A percentile compares a stretch with the other conserved stretches of the same genome.
Conservation (phyloP, 805 yeast species). For the Saccharomyces kudriavzevii region DNA sequence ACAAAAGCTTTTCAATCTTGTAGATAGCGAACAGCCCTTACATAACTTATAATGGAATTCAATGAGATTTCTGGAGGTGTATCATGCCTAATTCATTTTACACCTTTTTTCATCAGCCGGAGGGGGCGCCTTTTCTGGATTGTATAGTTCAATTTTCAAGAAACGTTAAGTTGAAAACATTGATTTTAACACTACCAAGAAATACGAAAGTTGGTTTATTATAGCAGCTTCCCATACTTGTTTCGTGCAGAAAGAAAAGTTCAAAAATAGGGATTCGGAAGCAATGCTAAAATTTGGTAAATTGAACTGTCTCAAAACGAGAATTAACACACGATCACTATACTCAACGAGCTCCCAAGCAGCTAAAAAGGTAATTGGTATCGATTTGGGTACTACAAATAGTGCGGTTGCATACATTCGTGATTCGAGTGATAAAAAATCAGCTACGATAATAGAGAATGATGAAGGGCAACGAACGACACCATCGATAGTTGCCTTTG, state of each 20-base stretch:
- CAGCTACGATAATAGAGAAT: constrained; percentile 63
- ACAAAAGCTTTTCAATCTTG: neutral
- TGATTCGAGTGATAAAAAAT: constrained; percentile 43
- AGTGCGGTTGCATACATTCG: constrained; percentile 62
- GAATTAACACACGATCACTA: neutral
- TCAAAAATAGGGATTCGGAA: neutral
- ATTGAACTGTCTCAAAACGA: neutral
- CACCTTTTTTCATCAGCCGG: neutral
- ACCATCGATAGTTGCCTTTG: constrained; percentile 68
- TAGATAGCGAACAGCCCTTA: neutral
- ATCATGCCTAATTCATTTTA: neutral
- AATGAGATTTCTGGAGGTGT: neutral
- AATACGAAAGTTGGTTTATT: neutral
- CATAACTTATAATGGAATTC: neutral
- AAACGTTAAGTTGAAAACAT: neutral
- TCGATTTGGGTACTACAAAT: constrained; percentile 80
- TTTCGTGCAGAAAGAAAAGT: neutral
- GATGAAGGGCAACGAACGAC: constrained; percentile 71
- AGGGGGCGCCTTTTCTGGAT: neutral
- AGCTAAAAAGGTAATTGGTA: constrained; percentile 50
- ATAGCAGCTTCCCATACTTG: neutral
- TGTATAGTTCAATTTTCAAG: neutral
- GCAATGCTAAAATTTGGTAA: neutral
- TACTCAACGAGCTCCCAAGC: constrained; percentile 6
- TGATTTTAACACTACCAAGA: neutral